Base-by-base conservation (phyloP, 1,139 yeast genomes). In the Debaryomyces sp. region DNA sequence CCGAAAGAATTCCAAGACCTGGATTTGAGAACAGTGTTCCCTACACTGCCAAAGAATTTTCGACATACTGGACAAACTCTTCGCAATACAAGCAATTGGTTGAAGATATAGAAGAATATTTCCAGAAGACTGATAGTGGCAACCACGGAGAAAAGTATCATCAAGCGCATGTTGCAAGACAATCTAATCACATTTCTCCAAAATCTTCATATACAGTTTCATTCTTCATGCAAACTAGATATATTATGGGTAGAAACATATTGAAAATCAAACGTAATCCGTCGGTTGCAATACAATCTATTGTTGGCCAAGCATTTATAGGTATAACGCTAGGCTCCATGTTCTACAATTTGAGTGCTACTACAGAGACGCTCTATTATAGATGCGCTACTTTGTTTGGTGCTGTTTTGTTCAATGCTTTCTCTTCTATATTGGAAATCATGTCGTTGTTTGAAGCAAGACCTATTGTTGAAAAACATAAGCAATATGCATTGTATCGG, bases 381-480 rank as follows among this genome's bases (percentile, higher is more conserved):
- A 78, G 96, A 59, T 83, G 87, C 55, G 86, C 92, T 22, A 78
- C 87, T 22, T 67, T 89, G 72, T 89, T 88, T 71, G 87, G 87
- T 63, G 88, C 95, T 43, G 80, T 87, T 45, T 73, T 89, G 60
- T 87, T 85, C 68, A 88, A 44, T 26, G 32, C 47, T 4, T 44
- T 44, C 66, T 75, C 88, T n/a, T 86, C 92, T n/a, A 70, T 88
- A 56, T 75, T 88, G 62, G 96, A 89, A 66, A 88, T 66, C 74
- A 88, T 17, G 86, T 91, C 18, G 70, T 87, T 57, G 74, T 88
- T 42, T 38, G 49, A 43, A 26, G 38, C 42, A 13, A 23, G 63
- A 96, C 84, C 89, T 2, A 81, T 89, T 54, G 87, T 87, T 26
- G 92, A 87, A 64, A 89, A 89, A 62, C 96, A 89, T 58, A 85